Evolutionary conservation across 2,329 filamentous ascomycete species (phyloP).

Genomic region (Fusarium anguioides): DNA sequence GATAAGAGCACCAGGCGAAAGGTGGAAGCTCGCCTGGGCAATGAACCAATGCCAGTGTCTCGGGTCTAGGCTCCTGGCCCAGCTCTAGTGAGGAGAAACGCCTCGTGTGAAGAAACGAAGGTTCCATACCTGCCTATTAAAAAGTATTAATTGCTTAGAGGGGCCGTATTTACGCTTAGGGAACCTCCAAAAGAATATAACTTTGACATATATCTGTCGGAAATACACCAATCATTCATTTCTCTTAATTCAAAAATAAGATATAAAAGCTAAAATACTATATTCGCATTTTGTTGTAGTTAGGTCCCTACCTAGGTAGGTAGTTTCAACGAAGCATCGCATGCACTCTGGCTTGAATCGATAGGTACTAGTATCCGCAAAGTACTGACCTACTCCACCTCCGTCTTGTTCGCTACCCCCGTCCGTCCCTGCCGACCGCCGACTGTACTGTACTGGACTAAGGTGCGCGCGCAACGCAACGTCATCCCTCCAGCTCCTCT

Average conservation of each 20-base stretch:
- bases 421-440: slow-evolving; percentile 37
- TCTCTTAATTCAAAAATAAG: too few species aligned
- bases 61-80: slow-evolving; percentile 12
- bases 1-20: slow-evolving; percentile 25
- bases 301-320: background rate
- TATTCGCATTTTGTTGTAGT: too few species aligned
- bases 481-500: slow-evolving; percentile 38
- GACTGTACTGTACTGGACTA: slow-evolving; percentile 8
- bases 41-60: slow-evolving; percentile 30
- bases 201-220: too few species aligned
- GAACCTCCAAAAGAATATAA: too few species aligned
- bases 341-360: slow-evolving; percentile 22
- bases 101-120: background rate
- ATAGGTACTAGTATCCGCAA: slow-evolving; percentile 3
- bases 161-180: too few species aligned
- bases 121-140: too few species aligned
- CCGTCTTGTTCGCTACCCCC: slow-evolving; percentile 23
- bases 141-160: too few species aligned
- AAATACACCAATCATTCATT: too few species aligned
- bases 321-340: background rate
- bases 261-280: too few species aligned
- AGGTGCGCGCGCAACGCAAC: slow-evolving; percentile 42
- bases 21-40: slow-evolving; percentile 25
- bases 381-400: slow-evolving; percentile 19
- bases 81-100: slow-evolving; percentile 1